A percentile compares a stretch with the other conserved stretches of the same genome.
These are phyloP conservation scores for Mortierella antarctica DNA, from an alignment of 192 early-diverging fungal species.

Conservation along the genomic window DNA sequence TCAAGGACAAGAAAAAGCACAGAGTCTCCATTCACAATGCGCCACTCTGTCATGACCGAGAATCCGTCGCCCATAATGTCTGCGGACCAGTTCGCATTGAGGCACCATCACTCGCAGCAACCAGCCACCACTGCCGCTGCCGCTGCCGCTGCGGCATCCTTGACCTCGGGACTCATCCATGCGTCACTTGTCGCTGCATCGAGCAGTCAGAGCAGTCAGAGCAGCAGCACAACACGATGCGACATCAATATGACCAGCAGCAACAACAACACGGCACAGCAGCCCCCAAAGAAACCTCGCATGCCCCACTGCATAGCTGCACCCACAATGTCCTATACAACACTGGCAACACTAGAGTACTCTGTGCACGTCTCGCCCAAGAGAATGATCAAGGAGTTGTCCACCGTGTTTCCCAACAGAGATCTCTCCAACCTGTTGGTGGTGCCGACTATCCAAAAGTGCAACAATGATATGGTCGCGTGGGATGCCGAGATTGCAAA, in stretches of 20 bases:
- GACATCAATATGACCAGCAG: conserved; percentile 6
- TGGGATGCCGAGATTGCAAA: conserved; percentile 72
- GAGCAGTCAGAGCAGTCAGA: conserved; percentile 3
- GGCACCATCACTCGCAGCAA: conserved; percentile 13
- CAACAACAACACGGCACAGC: neutral
- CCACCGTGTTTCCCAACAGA: conserved; percentile 74
- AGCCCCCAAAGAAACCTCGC: neutral
- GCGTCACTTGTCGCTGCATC: conserved; percentile 36
- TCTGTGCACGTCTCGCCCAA: conserved; percentile 59
- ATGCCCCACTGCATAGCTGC: conserved; percentile 7
- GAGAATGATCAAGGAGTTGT: conserved; percentile 74
- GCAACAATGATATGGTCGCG: conserved; percentile 80
- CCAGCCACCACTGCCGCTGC: neutral
- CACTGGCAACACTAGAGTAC: conserved; percentile 58
- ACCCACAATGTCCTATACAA: conserved; percentile 28
- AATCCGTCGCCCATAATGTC: conserved; percentile 16
- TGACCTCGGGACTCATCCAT: conserved; percentile 42
- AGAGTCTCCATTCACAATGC: conserved; percentile 3
- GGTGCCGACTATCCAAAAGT: conserved; percentile 85
- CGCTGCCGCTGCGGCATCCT: conserved; percentile 3
- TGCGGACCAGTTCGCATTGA: conserved; percentile 22
- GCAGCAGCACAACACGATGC: neutral
- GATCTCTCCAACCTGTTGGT: conserved; percentile 68
- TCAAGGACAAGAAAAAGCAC: no score
- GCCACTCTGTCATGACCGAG: conserved; percentile 37